Evolutionary conservation across 1,284 basidiomycete species (phyloP).

Genomic region (Moesziomyces parantarcticus): DNA sequence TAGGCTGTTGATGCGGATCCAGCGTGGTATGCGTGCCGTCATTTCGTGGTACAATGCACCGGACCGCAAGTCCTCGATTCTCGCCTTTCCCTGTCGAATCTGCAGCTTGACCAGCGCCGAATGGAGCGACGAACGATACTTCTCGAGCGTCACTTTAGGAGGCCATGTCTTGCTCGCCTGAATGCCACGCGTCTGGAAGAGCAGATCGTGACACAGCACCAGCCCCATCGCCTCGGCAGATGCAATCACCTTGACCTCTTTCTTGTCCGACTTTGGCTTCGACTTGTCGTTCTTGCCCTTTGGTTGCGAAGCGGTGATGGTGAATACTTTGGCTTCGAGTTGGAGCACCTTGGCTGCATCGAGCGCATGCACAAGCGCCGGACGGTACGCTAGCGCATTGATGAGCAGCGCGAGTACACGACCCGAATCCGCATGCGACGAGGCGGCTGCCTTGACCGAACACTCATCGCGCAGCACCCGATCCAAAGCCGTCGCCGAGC

Average conservation of each 20-base stretch:
- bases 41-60: conserved; percentile 50
- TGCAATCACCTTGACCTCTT: conserved; percentile 7
- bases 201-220: conserved; percentile 60
- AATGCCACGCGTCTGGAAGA: conserved; percentile 56
- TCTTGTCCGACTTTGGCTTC: neutral
- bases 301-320: neutral
- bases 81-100: conserved; percentile 69
- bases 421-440: conserved; percentile 46
- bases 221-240: conserved; percentile 51
- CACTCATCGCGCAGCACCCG: conserved; percentile 48
- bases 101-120: conserved; percentile 86
- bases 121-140: conserved; percentile 86
- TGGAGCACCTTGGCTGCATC: conserved; percentile 25
- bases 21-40: conserved; percentile 56
- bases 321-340: conserved; percentile 46
- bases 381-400: conserved; percentile 54
- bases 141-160: conserved; percentile 64
- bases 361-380: conserved; percentile 40
- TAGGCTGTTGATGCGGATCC: conserved; percentile 61
- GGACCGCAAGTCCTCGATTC: conserved; percentile 53
- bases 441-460: conserved; percentile 56
- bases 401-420: conserved; percentile 57
- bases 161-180: conserved; percentile 60
- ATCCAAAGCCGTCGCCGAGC: conserved; percentile 51
- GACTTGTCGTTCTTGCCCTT: conserved; percentile 11